phyloP scores from a whole-genome alignment of 78 protist species.

The Acrasis kona region DNA sequence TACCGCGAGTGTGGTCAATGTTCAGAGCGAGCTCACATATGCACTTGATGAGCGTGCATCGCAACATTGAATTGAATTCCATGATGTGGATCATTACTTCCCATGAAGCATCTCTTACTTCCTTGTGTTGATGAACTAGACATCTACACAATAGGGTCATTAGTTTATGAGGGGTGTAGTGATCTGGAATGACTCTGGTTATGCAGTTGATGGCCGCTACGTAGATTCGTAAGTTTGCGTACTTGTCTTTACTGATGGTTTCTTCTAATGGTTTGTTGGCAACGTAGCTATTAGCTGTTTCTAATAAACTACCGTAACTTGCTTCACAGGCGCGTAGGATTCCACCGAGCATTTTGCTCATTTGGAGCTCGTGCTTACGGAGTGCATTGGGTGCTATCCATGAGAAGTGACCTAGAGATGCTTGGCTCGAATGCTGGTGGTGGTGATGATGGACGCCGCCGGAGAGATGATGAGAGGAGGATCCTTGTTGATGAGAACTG shows the following conservation, averaged over 20 bases:
- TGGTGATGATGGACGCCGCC: too few relatives aligned
- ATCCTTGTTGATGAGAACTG: too few relatives aligned
- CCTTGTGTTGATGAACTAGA: neutral
- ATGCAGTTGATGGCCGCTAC: neutral
- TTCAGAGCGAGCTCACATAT: neutral
- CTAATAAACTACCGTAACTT: too few relatives aligned
- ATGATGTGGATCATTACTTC: neutral
- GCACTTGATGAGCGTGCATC: neutral
- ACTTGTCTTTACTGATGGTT: neutral
- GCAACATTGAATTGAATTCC: neutral
- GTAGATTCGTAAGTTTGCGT: neutral
- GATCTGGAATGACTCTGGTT: neutral
- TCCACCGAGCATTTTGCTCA: too few relatives aligned
- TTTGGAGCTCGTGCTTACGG: too few relatives aligned
- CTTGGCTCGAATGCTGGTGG: too few relatives aligned
- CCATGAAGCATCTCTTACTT: neutral
- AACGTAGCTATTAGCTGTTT: too few relatives aligned
- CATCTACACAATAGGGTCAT: neutral
- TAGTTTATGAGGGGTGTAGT: neutral
- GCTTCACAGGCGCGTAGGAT: too few relatives aligned
- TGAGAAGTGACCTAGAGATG: too few relatives aligned
- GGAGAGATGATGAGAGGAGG: too few relatives aligned
- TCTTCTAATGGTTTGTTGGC: neutral
- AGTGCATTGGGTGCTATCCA: too few relatives aligned
- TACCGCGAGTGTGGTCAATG: neutral